Percentiles rank a stretch among this genome's conserved stretches.
Evolutionary conservation across 2,329 filamentous ascomycete species (phyloP).

Genomic region (Colletotrichum theobromicola): DNA sequence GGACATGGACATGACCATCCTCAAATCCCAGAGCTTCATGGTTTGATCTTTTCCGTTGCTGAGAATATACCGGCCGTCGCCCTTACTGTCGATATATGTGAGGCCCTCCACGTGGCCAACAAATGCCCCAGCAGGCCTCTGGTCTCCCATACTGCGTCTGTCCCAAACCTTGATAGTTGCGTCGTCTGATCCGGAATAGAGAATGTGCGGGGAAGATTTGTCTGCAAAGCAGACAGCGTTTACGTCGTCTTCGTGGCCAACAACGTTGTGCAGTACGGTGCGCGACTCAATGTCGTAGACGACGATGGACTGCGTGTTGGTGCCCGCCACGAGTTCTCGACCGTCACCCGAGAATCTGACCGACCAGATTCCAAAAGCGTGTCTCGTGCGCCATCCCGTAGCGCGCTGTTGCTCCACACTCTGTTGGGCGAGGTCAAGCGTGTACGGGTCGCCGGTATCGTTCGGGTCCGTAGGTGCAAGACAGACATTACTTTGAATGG

Average conservation of each 20-base stretch:
- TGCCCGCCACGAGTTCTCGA: conserved; percentile 87
- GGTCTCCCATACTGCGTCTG: conserved; percentile 86
- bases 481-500: conserved; percentile 83
- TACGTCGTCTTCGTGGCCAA: conserved; percentile 85
- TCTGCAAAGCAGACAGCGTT: conserved; percentile 98
- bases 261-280: conserved; percentile 74
- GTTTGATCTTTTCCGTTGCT: conserved; percentile 96
- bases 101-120: conserved; percentile 70
- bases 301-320: conserved; percentile 77
- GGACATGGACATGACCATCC: conserved; percentile 83
- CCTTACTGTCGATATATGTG: conserved; percentile 74
- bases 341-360: conserved; percentile 93
- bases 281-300: conserved; percentile 92
- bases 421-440: conserved; percentile 72
- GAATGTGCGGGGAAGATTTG: conserved; percentile 84
- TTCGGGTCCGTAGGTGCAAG: conserved; percentile 86
- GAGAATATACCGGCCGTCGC: conserved; percentile 80
- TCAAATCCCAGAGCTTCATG: conserved; percentile 95
- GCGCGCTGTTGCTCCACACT: conserved; percentile 19
- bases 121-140: conserved; percentile 71
- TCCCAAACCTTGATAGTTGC: conserved; percentile 97
- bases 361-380: conserved; percentile 78
- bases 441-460: conserved; percentile 79
- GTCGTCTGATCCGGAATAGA: conserved; percentile 96
- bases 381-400: conserved; percentile 30